These are phyloP conservation scores for Acrodontium crateriforme DNA, from an alignment of 2,329 filamentous ascomycete genomes.

Conservation along the genomic window DNA sequence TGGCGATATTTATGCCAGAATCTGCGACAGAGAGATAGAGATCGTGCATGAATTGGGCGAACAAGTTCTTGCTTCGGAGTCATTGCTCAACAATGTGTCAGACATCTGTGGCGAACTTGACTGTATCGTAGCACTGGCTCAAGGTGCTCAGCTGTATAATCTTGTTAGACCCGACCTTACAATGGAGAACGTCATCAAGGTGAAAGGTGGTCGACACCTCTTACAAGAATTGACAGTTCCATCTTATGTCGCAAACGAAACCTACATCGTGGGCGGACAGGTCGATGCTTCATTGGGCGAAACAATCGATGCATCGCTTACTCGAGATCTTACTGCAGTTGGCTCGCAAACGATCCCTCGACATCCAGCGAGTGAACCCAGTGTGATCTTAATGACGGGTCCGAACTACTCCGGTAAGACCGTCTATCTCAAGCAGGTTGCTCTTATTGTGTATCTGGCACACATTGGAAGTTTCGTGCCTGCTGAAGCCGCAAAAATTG, in stretches of 20 bases:
- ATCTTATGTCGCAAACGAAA: constrained; percentile 73
- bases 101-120: constrained; percentile 79
- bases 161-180: constrained; percentile 59
- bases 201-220: constrained; percentile 69
- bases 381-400: constrained; percentile 70
- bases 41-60: constrained; percentile 67
- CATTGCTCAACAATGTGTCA: constrained; percentile 53
- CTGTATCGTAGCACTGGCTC: constrained; percentile 64
- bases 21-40: constrained; percentile 81
- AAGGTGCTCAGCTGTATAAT: constrained; percentile 61
- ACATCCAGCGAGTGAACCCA: constrained; percentile 32
- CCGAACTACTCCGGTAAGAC: constrained; percentile 97
- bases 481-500: constrained; percentile 60
- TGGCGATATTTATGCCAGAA: constrained; percentile 73
- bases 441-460: constrained; percentile 79
- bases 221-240: constrained; percentile 74
- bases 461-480: constrained; percentile 90
- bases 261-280: constrained; percentile 50
- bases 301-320: neutral
- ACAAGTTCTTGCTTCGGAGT: constrained; percentile 54
- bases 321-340: neutral
- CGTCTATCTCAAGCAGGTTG: constrained; percentile 85
- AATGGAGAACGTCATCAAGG: constrained; percentile 53
- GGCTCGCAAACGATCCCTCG: neutral
- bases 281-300: constrained; percentile 13